Evolutionary conservation across 768 basidiomycete species (phyloP), one percentile per base, ranked within the genome.

Genomic region (Mycena amicta): DNA sequence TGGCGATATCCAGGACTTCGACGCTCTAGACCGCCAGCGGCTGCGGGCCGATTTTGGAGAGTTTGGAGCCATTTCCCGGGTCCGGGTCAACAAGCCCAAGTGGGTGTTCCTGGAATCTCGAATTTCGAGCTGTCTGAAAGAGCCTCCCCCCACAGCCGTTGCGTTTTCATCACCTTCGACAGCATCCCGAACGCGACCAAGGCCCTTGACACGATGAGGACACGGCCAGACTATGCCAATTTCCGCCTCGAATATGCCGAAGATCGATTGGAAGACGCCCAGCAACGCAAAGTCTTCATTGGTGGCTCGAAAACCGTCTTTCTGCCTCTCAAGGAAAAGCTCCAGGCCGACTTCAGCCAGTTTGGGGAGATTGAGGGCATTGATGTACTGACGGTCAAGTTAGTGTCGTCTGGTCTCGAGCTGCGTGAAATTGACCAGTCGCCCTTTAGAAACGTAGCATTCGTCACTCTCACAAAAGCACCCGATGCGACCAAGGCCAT

Each of bases 21-120:
- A 97, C 62, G 79, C 83, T 12, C 97, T 93, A 78, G 88, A 78
- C 27, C 93, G 95, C 54, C 95, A 96, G 59, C 88, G 87, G 70
- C 81, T 99, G 47, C 90, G 92, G 74, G 79, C 87, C 50, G 97
- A 99, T 76, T 98, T 98, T 77, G 90, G 88, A 50, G 95, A 95
- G 76, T 98, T 84, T 73, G 96, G 96, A 22, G 96, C 98, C 59
- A 95, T 98, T 63, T 96, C 98, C 76, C 84, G 96, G 54, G 89
- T 97, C 73, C 96, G 96, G 72, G 95, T 93, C 77, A 77, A 96
- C 65, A 92, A 89, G 75, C 94, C 95, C 74, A 95, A 97, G 90
- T 90, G 67, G 40, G 91, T 83, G 29, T 53, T 41, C 25, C n/a
- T n/a, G n/a, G n/a, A n/a, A n/a, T n/a, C n/a, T n/a, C n/a, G n/a